phyloP scores from a whole-genome alignment of 305 asterid species.

The Solanum chacoense region DNA sequence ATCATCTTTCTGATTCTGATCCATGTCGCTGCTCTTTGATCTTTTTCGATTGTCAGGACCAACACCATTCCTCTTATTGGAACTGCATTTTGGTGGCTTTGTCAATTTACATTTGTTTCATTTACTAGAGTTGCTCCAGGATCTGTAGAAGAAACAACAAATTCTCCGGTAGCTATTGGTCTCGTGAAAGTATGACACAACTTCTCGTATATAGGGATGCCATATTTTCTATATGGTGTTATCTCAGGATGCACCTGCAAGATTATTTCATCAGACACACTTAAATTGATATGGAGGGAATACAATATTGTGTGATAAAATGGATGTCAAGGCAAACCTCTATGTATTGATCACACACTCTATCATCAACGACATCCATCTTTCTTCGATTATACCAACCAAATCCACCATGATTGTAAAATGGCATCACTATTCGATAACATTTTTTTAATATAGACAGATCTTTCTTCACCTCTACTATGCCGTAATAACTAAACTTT shows the following conservation, averaged over 20 bases:
- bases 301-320: not conserved
- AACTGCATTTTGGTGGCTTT: not conserved
- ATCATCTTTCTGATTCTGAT: not conserved
- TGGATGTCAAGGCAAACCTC: not conserved
- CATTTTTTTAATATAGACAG: not conserved
- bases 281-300: not conserved
- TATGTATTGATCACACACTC: not conserved
- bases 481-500: too few species aligned
- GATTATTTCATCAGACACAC: not conserved
- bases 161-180: not conserved
- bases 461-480: not conserved
- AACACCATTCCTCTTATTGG: not conserved
- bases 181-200: not conserved
- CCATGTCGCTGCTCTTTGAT: not conserved
- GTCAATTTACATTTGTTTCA: not conserved
- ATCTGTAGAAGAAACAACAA: not conserved
- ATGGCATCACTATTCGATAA: not conserved
- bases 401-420: not conserved
- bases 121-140: not conserved
- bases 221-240: not conserved
- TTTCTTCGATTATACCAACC: not conserved
- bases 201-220: not conserved
- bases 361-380: slow-evolving; percentile 1
- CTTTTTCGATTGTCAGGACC: not conserved
- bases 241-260: not conserved